Conservation (phyloP, 768 basidiomycete genomes). For the Hericium erinaceus region DNA sequence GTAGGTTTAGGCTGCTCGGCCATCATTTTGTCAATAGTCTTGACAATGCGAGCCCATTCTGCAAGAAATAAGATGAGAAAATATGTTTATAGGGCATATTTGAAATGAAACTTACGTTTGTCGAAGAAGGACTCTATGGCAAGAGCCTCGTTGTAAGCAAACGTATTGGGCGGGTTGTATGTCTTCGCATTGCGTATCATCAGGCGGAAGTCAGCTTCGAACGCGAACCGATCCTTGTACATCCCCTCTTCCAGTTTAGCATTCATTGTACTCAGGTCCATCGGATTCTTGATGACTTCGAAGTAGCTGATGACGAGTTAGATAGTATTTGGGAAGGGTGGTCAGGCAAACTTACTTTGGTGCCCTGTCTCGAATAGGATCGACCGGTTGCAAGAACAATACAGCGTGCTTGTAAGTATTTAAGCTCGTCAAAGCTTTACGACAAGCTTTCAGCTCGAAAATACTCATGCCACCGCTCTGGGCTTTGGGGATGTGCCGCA, state of each 20-base stretch:
- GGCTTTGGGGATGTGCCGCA: conserved; percentile 53
- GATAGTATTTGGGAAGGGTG: conserved; percentile 4
- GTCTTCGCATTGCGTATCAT: conserved; percentile 82
- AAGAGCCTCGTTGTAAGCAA: conserved; percentile 67
- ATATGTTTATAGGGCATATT: conserved; percentile 1
- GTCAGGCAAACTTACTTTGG: conserved; percentile 53
- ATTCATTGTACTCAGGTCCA: conserved; percentile 87
- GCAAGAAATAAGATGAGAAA: neutral
- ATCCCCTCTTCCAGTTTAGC: conserved; percentile 81
- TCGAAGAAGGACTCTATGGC: conserved; percentile 77
- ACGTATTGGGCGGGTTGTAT: conserved; percentile 70
- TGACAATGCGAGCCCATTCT: conserved; percentile 88
- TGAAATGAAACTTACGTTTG: conserved; percentile 48
- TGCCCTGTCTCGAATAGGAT: conserved; percentile 86
- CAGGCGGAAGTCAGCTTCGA: conserved; percentile 78
- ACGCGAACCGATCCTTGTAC: conserved; percentile 77
- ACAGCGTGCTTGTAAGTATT: conserved; percentile 61
- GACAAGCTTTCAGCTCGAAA: conserved; percentile 67
- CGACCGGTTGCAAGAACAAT: conserved; percentile 84
- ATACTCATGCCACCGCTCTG: conserved; percentile 69
- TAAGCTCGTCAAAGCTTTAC: conserved; percentile 74
- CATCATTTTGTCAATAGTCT: conserved; percentile 63
- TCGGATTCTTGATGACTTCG: conserved; percentile 82
- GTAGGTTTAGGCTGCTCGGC: conserved; percentile 20
- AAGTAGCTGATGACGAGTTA: conserved; percentile 58